A percentile compares a stretch with the other conserved stretches of the same genome.
Conservation (phyloP, 1,284 basidiomycete genomes). For the Paramarasmius palmivorus region DNA sequence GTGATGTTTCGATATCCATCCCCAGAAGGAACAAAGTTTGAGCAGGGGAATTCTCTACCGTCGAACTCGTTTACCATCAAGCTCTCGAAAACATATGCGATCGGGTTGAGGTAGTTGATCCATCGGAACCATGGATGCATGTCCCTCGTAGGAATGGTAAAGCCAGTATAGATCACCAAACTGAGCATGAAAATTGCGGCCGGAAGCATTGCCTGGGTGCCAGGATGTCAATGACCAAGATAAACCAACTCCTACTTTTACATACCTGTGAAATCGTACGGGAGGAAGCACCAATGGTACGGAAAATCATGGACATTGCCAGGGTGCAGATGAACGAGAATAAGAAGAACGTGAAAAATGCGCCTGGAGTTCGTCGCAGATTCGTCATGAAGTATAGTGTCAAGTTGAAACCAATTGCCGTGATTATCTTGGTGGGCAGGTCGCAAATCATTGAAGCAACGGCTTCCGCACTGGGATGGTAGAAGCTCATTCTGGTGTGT, state of each 20-base stretch:
- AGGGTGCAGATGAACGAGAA: slow-evolving; percentile 35
- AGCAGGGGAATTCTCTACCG: slow-evolving; percentile 30
- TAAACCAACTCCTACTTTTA: neutral
- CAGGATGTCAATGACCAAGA: too few species aligned
- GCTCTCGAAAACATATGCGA: slow-evolving; percentile 37
- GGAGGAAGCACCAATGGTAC: slow-evolving; percentile 39
- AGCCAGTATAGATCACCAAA: slow-evolving; percentile 37
- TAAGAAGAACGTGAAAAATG: slow-evolving; percentile 27
- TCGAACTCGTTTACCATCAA: slow-evolving; percentile 49
- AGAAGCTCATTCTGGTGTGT: slow-evolving; percentile 11
- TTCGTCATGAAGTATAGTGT: slow-evolving; percentile 15
- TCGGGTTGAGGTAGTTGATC: slow-evolving; percentile 47
- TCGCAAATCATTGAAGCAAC: slow-evolving; percentile 22
- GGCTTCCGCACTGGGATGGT: slow-evolving; percentile 20
- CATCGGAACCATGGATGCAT: slow-evolving; percentile 26
- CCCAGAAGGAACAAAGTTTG: slow-evolving; percentile 32
- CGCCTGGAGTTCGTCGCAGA: slow-evolving; percentile 14
- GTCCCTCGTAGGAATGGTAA: slow-evolving; percentile 10
- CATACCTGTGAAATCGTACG: slow-evolving; percentile 34
- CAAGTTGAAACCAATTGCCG: slow-evolving; percentile 12
- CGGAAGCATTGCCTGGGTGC: slow-evolving; percentile 26
- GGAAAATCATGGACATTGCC: slow-evolving; percentile 45
- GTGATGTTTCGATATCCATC: slow-evolving; percentile 28
- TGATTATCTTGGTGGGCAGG: slow-evolving; percentile 18
- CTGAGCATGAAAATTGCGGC: slow-evolving; percentile 40